Evolutionary conservation across 495 filamentous ascomycete species (phyloP).

Genomic region (Lophium mytilinum): DNA sequence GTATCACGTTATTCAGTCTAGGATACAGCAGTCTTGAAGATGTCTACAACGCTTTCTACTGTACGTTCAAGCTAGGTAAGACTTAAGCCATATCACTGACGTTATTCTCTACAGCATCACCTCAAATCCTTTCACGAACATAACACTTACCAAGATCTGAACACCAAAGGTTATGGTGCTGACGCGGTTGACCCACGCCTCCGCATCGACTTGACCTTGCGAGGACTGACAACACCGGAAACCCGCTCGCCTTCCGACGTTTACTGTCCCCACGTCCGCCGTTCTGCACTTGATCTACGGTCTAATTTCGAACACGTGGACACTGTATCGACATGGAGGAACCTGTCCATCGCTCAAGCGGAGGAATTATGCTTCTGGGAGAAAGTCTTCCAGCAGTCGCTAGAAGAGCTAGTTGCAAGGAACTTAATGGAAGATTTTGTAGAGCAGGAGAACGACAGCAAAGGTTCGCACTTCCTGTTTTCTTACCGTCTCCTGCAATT

Average conservation of each 20-base stretch:
- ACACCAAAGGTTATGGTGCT: neutral
- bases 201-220: neutral
- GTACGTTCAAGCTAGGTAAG: too few relatives aligned
- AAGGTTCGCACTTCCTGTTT: neutral
- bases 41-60: neutral
- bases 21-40: neutral
- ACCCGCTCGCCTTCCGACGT: constrained; percentile 3
- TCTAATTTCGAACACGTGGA: constrained; percentile 12
- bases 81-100: too few relatives aligned
- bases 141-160: neutral
- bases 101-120: neutral
- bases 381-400: constrained; percentile 2
- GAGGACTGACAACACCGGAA: constrained; percentile 3
- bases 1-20: too few relatives aligned
- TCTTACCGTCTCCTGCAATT: too few relatives aligned
- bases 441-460: neutral
- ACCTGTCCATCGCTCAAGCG: constrained; percentile 12
- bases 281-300: neutral
- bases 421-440: neutral
- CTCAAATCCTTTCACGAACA: neutral
- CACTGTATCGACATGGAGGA: constrained; percentile 24
- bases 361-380: constrained; percentile 18
- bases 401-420: constrained; percentile 7
- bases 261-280: constrained; percentile 17
- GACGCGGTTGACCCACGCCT: neutral